Base-by-base conservation (phyloP, 2,329 filamentous ascomycete species). In the Exophiala sp. region DNA sequence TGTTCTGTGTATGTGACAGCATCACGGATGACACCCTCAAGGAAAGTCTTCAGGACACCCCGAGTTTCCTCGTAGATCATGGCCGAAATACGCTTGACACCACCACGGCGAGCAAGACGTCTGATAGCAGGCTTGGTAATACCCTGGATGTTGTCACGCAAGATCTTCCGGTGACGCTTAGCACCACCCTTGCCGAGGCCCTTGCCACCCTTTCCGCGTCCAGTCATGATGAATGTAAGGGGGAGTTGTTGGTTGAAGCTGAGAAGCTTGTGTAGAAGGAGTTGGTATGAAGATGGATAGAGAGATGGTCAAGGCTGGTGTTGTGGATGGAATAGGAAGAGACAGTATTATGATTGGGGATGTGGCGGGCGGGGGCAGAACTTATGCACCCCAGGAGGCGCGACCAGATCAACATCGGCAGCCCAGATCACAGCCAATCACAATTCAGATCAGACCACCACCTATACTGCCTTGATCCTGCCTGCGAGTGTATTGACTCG, bases 41-140 rank as follows among this genome's bases (percentile, higher is more conserved):
- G 83, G 82, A 88, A 88, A 71, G 83, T 56, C 81, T 88, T 88
- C 65, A 88, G 78, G 65, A 88, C 85, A 79, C 83, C 83, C 68
- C 85, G 84, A 64, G 85, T 88, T 77, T 88, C 82, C 70, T 86
- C 84, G 77, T 88, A 88, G 76, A 88, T 88, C 84, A 86, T 78
- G 71, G 90, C 90, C 67, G 89, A 95, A 68, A 96, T 96, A 95
- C 90, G 90, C 88, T 96, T 96, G 81, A 96, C 90, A 90, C 90
- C 90, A 75, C 90, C 90, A 93, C 90, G 89, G 77, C 90, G 90
- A 62, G 90, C 90, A 72, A 96, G 89, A 94, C 90, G 90, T 68
- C 90, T 86, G 76, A 96, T 96, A 67, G 90, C 90, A 66, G 90
- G 90, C 86, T 96, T 96, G 69, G 90, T 96, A 71, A 96, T 96